Evolutionary conservation across 2,329 filamentous ascomycete species (phyloP), one percentile per base, ranked within the genome.

Genomic region (Ilyonectria robusta): DNA sequence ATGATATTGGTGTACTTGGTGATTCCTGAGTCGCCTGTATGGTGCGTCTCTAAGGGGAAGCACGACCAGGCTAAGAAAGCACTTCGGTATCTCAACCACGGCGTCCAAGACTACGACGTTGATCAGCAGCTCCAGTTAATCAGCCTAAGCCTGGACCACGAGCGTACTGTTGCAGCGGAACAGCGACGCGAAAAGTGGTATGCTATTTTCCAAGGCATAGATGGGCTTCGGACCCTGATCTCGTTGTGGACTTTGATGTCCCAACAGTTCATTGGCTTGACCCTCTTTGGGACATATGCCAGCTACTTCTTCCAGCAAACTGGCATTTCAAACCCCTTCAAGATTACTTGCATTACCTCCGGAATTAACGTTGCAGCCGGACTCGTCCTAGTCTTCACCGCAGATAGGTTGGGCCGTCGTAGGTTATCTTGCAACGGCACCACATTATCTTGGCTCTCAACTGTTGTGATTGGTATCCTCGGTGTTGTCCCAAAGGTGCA

Each of bases 271-370:
- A 35, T 10, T 33, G 56, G 56, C 17, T 44, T 59, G 2, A 33
- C 29, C 2, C 4, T 59, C 11, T 59, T 59, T 10, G 31, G 90
- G 55, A 87, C 87, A 65, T 92, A 91, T 70, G 89, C 87, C 1
- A 91, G 74, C 46, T 79, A 78, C 64, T 80, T 79, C 59, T 79
- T 79, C 44, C 74, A 76, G 59, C 77, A 78, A 56, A 76, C 76
- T 10, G 78, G 78, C 7, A 35, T 75, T 0, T 26, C 51, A 19
- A 68, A 72, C 19, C 70, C 71, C 0, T 72, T 75, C 44, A 19
- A 40, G 1, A 64, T 72, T 48, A 72, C 67, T 4, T 65, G 46
- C 6, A 70, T 72, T 46, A 72, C 66, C 0, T 62, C 66, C 0
- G 57, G 54, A 2, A 64, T 73, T 29, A 66, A 70, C 26, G 67